phyloP scores from a whole-genome alignment of 1,284 basidiomycete genomes.

The Gomphus bonarii region DNA sequence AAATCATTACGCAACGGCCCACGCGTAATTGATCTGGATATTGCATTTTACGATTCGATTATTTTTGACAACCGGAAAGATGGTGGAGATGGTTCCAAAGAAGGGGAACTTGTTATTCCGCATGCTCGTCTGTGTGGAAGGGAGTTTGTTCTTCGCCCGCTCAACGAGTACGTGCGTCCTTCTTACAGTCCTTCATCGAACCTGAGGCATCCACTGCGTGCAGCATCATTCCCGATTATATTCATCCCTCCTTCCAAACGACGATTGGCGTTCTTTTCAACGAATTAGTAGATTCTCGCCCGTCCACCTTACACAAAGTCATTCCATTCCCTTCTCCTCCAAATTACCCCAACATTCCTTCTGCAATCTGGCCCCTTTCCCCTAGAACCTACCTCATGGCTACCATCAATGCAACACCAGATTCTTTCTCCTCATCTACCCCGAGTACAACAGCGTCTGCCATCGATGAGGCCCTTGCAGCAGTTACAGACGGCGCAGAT shows the following conservation, averaged over 20 bases:
- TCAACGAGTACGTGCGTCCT: slow-evolving; percentile 61
- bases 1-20: slow-evolving; percentile 82
- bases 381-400: slow-evolving; percentile 76
- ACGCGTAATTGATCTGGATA: slow-evolving; percentile 85
- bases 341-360: slow-evolving; percentile 17
- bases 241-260: slow-evolving; percentile 48
- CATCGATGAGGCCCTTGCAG: slow-evolving; percentile 36
- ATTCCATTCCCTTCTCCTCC: slow-evolving; percentile 46
- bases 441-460: slow-evolving; percentile 38
- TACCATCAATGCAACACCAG: slow-evolving; percentile 90
- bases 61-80: slow-evolving; percentile 49
- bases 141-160: slow-evolving; percentile 86
- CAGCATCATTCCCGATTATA: slow-evolving; percentile 62
- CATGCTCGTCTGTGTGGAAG: slow-evolving; percentile 78
- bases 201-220: not conserved
- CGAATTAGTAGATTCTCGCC: slow-evolving; percentile 24
- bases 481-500: slow-evolving; percentile 47
- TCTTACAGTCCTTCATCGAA: slow-evolving; percentile 2
- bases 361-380: slow-evolving; percentile 13
- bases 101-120: slow-evolving; percentile 68
- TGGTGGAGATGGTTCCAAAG: slow-evolving; percentile 37
- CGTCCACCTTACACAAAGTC: slow-evolving; percentile 48
- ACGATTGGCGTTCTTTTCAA: slow-evolving; percentile 38
- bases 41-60: slow-evolving; percentile 69
- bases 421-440: slow-evolving; percentile 95